Evolutionary conservation across 805 yeast species (phyloP).

Genomic region (Metschnikowia reukaufii): DNA sequence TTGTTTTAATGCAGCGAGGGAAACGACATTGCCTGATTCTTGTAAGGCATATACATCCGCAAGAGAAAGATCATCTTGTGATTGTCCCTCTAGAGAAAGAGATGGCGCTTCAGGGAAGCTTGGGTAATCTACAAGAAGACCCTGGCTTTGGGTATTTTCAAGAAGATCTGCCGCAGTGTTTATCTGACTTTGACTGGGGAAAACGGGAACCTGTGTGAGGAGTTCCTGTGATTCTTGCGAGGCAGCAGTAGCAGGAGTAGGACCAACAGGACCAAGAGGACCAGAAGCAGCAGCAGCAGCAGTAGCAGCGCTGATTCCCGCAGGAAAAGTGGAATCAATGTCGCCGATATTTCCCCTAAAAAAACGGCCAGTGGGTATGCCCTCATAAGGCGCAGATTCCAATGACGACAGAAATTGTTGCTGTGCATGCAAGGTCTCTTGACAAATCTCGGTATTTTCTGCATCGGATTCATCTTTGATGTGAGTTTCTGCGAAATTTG

Average conservation of each 20-base stretch:
- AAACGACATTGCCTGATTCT: background rate
- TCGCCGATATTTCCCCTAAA: background rate
- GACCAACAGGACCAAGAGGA: background rate
- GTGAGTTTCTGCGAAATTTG: background rate
- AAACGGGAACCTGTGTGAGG: slow-evolving; percentile 11
- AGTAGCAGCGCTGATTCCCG: background rate
- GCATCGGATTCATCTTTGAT: background rate
- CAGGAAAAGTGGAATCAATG: background rate
- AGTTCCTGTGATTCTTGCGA: slow-evolving; percentile 5
- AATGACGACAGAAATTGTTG: background rate
- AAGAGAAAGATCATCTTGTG: background rate
- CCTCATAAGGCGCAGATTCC: background rate
- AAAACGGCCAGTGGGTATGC: background rate
- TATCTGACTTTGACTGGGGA: background rate
- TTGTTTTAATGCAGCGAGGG: slow-evolving; percentile 5
- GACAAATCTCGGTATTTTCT: background rate
- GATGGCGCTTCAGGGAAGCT: background rate
- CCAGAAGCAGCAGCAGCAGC: background rate
- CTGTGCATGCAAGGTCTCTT: background rate
- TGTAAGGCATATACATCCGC: background rate
- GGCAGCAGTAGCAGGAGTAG: background rate
- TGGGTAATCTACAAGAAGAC: too few species aligned
- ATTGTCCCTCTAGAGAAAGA: background rate
- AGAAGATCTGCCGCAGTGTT: background rate
- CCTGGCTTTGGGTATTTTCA: slow-evolving; percentile 3